Base-by-base conservation (phyloP, 139 green algal species). In the Chlorella sp. region DNA sequence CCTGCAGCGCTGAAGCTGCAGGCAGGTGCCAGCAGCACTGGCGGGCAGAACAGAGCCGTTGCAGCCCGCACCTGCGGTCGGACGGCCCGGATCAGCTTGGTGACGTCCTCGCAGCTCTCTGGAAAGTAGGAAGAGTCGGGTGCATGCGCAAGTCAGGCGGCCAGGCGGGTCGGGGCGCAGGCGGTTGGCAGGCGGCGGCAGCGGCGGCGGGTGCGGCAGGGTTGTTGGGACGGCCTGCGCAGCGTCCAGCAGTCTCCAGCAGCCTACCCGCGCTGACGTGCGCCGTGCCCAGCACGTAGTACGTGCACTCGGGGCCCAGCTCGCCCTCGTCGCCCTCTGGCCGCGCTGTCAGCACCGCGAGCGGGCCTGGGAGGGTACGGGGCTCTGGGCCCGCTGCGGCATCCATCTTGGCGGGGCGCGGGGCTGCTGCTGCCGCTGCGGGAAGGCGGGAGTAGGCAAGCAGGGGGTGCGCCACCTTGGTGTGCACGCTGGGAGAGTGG, bases 251-350 rank as follows among this genome's bases (percentile, higher is more conserved):
- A 16, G 51, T 2, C 51, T 60, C 51, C 14, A 2, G 51, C 51
- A 60, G 51, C 51, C 51, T 24, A 60, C 51, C 51, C 24, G 51
- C 34, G 13, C 56, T 81, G 11, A 90, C 87, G 46, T 90, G 87
- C 1, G 87, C 87, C 11, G 87, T 90, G 44, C 87, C 87, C 17
- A 90, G 43, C 4, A 90, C 60, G 60, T 88, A 90, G 48, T 77
- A 90, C 0, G 48, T 78, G 5, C 46, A 70, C 34, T 84, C 46
- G 2, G 48, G 34, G 34, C 67, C 80, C 20, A 20, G 28, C 2
- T 24, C 79, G 34, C 60, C 77, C 58, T 83, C 77, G 8, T 14
- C 51, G 44, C 41, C 14, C 51, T 60, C 51, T 24, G 51, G 65
- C 65, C 77, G 9, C 46, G 64, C 51, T 16, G 51, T 60, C 62